Percentiles rank a stretch among this genome's conserved stretches.
phyloP scores from a whole-genome alignment of 257 asterid species.

The Nicotiana tabacum region DNA sequence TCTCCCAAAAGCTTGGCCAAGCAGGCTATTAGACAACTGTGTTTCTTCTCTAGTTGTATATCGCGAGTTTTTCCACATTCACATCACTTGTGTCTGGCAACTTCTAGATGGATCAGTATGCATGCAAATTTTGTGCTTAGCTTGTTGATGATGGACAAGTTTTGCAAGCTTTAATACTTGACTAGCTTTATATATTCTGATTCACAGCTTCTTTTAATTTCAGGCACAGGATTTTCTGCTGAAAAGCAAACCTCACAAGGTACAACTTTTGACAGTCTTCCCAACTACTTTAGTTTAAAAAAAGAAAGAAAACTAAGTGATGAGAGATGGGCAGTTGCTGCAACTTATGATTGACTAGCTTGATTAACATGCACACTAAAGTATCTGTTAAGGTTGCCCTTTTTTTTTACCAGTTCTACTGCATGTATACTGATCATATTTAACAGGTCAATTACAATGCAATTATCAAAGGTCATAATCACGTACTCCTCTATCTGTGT shows the following conservation, averaged over 20 bases:
- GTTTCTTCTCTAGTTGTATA: background rate
- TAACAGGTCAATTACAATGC: background rate
- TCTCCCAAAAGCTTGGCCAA: background rate
- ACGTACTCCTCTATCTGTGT: background rate
- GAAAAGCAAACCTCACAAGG: conserved; percentile 90
- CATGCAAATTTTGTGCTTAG: background rate
- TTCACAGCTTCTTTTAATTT: conserved; percentile 15
- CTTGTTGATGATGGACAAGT: background rate
- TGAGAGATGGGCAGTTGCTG: background rate
- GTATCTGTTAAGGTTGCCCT: background rate
- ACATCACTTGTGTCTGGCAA: background rate
- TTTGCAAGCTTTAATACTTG: background rate
- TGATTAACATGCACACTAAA: background rate
- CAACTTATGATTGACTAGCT: background rate
- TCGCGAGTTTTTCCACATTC: background rate
- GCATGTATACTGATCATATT: background rate
- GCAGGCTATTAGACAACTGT: background rate
- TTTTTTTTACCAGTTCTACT: background rate
- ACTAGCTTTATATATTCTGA: background rate
- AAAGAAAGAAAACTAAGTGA: conserved; percentile 1
- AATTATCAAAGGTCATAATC: background rate
- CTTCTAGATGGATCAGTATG: background rate
- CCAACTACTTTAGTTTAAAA: background rate
- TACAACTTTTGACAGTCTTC: conserved; percentile 22
- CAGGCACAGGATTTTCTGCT: conserved; percentile 77